Evolutionary conservation across 2,329 filamentous ascomycete species (phyloP).

Genomic region (Cladobotryum mycophilum): DNA sequence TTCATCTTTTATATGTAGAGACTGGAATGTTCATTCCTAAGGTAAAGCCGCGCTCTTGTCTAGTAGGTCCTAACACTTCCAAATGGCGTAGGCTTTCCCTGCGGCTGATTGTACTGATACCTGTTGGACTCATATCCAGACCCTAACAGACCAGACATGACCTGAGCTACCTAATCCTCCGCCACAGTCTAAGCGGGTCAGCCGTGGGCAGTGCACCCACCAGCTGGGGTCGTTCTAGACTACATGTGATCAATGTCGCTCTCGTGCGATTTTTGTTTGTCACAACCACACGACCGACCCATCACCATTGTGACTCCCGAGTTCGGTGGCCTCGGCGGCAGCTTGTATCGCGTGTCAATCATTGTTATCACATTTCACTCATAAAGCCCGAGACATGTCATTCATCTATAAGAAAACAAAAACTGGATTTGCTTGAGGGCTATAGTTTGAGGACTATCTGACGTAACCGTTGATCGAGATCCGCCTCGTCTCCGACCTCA

Average conservation of each 20-base stretch:
- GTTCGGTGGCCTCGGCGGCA: too few relatives aligned
- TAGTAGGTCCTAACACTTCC: too few relatives aligned
- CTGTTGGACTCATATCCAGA: not conserved
- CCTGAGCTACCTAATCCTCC: not conserved
- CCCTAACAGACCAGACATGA: not conserved
- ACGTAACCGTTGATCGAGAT: slow-evolving; percentile 3
- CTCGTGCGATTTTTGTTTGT: too few relatives aligned
- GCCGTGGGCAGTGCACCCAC: slow-evolving; percentile 8
- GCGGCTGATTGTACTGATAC: slow-evolving; percentile 5
- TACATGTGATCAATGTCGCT: slow-evolving; percentile 8
- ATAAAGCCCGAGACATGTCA: not conserved
- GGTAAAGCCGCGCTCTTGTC: too few relatives aligned
- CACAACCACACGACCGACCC: too few relatives aligned
- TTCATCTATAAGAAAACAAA: slow-evolving; percentile 2
- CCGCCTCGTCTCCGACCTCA: not conserved
- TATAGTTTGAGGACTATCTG: not conserved
- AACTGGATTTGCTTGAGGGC: slow-evolving; percentile 7
- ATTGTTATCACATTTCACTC: not conserved
- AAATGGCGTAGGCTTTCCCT: not conserved
- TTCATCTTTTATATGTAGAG: too few relatives aligned
- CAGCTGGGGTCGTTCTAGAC: slow-evolving; percentile 1
- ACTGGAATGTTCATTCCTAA: too few relatives aligned
- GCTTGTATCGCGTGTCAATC: not conserved
- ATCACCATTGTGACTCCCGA: too few relatives aligned
- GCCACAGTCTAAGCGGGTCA: slow-evolving; percentile 1